Evolutionary conservation across 1,284 basidiomycete genomes (phyloP).

Genomic region (Bondarzewia mesenterica): DNA sequence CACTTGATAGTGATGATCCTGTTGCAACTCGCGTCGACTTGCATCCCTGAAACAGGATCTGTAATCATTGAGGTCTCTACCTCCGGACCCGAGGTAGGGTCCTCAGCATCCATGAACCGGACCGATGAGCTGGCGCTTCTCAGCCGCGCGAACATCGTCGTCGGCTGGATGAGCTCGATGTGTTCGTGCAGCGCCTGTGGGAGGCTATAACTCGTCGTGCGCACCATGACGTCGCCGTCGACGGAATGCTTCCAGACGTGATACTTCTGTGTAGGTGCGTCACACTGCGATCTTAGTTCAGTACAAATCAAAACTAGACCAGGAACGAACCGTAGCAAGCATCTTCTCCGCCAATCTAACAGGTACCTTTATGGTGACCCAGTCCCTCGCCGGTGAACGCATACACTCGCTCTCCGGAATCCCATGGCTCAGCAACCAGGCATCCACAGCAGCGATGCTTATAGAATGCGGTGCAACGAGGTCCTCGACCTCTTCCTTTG

Average conservation of each 20-base stretch:
- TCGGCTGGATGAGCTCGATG: constrained; percentile 68
- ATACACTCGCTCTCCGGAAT: constrained; percentile 35
- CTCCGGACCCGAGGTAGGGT: constrained; percentile 16
- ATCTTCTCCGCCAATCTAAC: constrained; percentile 58
- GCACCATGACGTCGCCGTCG: constrained; percentile 47
- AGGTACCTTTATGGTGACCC: constrained; percentile 55
- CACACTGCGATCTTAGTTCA: constrained; percentile 34
- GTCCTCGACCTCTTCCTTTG: constrained; percentile 52
- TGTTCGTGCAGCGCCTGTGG: constrained; percentile 54
- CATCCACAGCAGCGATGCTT: constrained; percentile 42
- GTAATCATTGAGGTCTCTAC: constrained; percentile 19
- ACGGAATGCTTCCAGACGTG: constrained; percentile 44
- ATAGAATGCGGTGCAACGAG: constrained; percentile 49
- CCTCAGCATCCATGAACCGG: not conserved
- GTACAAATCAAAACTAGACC: not conserved
- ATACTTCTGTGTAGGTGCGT: constrained; percentile 6
- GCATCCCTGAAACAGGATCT: constrained; percentile 24
- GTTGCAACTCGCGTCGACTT: constrained; percentile 37
- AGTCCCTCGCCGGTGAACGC: constrained; percentile 59
- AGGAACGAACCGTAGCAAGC: constrained; percentile 6
- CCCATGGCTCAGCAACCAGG: constrained; percentile 44
- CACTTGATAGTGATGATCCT: constrained; percentile 22
- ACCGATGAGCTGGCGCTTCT: constrained; percentile 26
- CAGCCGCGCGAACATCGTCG: constrained; percentile 58
- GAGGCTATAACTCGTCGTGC: constrained; percentile 63